Evolutionary conservation across 257 asterid genomes (phyloP).

Genomic region (Salvia rosmarinus): DNA sequence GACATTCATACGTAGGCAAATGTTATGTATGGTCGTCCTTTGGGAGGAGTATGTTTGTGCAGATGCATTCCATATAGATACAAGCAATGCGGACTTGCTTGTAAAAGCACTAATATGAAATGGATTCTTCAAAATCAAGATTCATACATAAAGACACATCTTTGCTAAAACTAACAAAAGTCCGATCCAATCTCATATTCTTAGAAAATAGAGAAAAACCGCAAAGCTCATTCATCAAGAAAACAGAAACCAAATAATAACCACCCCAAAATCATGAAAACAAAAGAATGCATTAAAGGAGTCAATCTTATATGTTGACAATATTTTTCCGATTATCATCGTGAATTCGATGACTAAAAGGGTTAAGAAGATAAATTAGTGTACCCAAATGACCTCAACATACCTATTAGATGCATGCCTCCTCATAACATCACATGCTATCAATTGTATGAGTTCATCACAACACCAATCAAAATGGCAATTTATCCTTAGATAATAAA

Average conservation of each 20-base stretch:
- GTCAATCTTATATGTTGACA: no score
- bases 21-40: no score
- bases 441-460: neutral
- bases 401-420: neutral
- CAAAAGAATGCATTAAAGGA: no score
- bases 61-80: no score
- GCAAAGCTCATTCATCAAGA: neutral
- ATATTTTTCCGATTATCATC: no score
- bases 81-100: no score
- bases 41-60: no score
- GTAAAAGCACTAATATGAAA: neutral
- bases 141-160: neutral
- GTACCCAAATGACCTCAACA: neutral
- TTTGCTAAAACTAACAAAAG: neutral
- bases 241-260: no score
- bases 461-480: constrained; percentile 11
- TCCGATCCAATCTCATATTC: neutral
- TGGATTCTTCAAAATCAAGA: neutral
- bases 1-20: no score
- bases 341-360: no score
- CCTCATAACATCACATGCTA: constrained; percentile 8
- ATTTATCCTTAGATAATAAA: neutral
- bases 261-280: no score
- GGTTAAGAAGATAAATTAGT: neutral
- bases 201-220: neutral